Conservation (phyloP, 1,284 basidiomycete species). For the Cryptococcus neoformans region DNA sequence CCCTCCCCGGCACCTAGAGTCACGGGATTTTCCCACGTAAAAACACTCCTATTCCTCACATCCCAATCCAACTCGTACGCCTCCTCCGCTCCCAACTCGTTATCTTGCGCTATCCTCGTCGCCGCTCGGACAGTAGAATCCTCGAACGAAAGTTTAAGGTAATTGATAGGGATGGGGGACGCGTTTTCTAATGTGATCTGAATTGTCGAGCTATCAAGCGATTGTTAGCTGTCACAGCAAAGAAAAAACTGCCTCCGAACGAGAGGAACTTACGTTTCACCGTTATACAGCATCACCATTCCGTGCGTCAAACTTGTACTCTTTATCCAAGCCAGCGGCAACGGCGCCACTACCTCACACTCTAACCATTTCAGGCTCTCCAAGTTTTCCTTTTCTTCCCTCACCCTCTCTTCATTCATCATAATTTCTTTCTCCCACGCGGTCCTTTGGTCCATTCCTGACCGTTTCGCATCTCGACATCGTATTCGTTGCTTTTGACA, state of each 20-base stretch:
- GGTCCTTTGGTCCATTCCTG: slow-evolving; percentile 32
- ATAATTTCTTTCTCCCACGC: not conserved
- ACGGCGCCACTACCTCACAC: slow-evolving; percentile 67
- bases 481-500: slow-evolving; percentile 52
- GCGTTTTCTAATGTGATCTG: slow-evolving; percentile 85
- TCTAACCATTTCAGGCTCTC: slow-evolving; percentile 35
- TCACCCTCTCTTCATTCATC: not conserved
- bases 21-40: slow-evolving; percentile 62
- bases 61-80: slow-evolving; percentile 88
- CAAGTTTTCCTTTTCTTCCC: not conserved
- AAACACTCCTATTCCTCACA: slow-evolving; percentile 71
- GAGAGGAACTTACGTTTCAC: slow-evolving; percentile 66
- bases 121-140: slow-evolving; percentile 80
- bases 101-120: slow-evolving; percentile 71
- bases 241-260: not conserved
- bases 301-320: slow-evolving; percentile 85
- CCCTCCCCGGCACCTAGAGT: slow-evolving; percentile 20
- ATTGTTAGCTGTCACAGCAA: not conserved
- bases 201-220: slow-evolving; percentile 62
- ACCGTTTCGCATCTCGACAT: slow-evolving; percentile 54
- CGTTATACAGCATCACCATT: slow-evolving; percentile 88
- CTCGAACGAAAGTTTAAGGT: slow-evolving; percentile 76
- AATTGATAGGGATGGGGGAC: slow-evolving; percentile 75
- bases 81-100: slow-evolving; percentile 74
- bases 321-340: slow-evolving; percentile 79